A percentile compares a stretch with the other conserved stretches of the same genome.
Evolutionary conservation across 2,329 filamentous ascomycete genomes (phyloP).

Genomic region (Stachybotrys echinatus): DNA sequence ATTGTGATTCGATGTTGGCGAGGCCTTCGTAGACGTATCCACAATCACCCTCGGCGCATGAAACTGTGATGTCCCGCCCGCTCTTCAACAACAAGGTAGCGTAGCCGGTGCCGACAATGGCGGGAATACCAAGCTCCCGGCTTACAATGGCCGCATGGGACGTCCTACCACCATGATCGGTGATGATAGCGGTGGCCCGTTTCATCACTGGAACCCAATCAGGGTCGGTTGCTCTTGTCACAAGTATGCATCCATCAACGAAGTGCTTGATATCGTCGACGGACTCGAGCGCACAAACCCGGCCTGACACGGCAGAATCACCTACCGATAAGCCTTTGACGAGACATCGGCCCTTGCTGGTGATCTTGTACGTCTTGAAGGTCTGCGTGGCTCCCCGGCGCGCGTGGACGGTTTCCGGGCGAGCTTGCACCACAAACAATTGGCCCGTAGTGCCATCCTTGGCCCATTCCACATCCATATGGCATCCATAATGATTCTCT

Average conservation of each 20-base stretch:
- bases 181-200: slow-evolving; percentile 27
- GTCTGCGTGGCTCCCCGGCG: slow-evolving; percentile 16
- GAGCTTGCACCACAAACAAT: slow-evolving; percentile 29
- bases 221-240: slow-evolving; percentile 28
- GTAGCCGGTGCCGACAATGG: slow-evolving; percentile 28
- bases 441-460: slow-evolving; percentile 22
- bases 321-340: slow-evolving; percentile 25
- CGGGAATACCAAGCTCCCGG: slow-evolving; percentile 30
- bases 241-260: slow-evolving; percentile 25
- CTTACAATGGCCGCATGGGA: slow-evolving; percentile 36
- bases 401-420: slow-evolving; percentile 31
- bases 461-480: slow-evolving; percentile 35
- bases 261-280: slow-evolving; percentile 25
- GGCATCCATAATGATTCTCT: slow-evolving; percentile 26
- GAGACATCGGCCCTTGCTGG: slow-evolving; percentile 19
- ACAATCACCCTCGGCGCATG: slow-evolving; percentile 29
- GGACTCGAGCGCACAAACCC: slow-evolving; percentile 23
- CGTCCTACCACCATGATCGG: slow-evolving; percentile 29
- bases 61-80: slow-evolving; percentile 30
- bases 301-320: slow-evolving; percentile 24
- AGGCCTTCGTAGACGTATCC: slow-evolving; percentile 31
- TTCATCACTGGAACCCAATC: slow-evolving; percentile 34
- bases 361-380: slow-evolving; percentile 26
- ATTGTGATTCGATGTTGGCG: slow-evolving; percentile 24
- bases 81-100: slow-evolving; percentile 29